Base-by-base conservation (phyloP, 495 filamentous ascomycete genomes). In the Polyplosphaeria fusca region DNA sequence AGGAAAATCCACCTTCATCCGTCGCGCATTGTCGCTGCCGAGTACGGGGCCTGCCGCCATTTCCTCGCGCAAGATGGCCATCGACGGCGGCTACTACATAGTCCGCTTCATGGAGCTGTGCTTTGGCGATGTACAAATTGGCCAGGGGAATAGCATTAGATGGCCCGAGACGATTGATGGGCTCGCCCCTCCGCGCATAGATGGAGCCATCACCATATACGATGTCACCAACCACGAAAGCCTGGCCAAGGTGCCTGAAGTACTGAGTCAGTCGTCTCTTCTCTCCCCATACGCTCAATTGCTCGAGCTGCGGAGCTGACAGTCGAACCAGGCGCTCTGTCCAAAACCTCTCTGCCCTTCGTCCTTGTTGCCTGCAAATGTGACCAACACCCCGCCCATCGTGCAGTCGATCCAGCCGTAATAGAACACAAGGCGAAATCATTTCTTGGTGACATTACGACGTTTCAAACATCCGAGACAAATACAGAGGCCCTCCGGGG, bases 1-100 rank as follows among this genome's bases (percentile, higher is more conserved):
- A 28, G 92, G 92, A 61, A 96, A 97, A 74, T 89, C 88, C 44
- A 87, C 87, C 20, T 95, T 97, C 63, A 86, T 96, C 55, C 86
- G 88, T 65, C 82, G 79, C 49, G 87, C 88, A 11, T 73, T 93
- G 63, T 85, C 89, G 37, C 75, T 92, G 58, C 82, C 81, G 54
- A 71, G 72, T 30, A 70, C 80, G 1, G 77, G 86, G 2, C 71
- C 71, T 27, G 53, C 63, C 9, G 71, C 77, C 39, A 77, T 80
- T 24, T 82, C 76, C 32, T 78, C 81, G 47, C 86, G 87, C 65
- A 87, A 80, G 63, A 82, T 94, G 72, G 82, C 83, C 2, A 70
- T 96, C 62, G 89, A 96, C 50, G 86, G 86, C 55, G 73, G 79
- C 18, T 76, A 82, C 47, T 92, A 92, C 65, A 76, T 84, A 35